Base-by-base conservation (phyloP, 495 filamentous ascomycete species). In the Chaetomium fimeti region DNA sequence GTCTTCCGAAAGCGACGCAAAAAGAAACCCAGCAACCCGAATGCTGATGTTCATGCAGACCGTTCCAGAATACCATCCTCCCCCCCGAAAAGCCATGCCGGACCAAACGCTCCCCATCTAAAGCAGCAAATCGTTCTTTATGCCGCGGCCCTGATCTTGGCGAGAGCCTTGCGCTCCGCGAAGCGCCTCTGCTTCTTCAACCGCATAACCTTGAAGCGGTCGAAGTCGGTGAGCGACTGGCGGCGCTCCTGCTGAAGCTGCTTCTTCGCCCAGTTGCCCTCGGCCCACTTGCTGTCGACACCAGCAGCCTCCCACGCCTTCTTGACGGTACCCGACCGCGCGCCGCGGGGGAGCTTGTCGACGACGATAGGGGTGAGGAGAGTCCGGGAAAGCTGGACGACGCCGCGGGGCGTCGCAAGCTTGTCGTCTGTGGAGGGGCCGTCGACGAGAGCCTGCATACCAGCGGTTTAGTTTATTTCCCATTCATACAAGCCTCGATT, bases 191-290 rank as follows among this genome's bases (percentile, higher is more conserved):
- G 93, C 88, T 98, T 98, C 87, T 89, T 92, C 82, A 97, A 83
- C 77, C 91, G 85, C 85, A 98, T 84, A 70, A 98, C 93, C 88
- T 98, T 97, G 91, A 98, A 99, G 75, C 94, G 88, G 85, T 99
- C 95, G 77, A 99, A 98, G 84, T 99, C 95, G 82, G 85, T 93
- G 66, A 99, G 84, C 71, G 88, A 87, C 80, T 86, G 88, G 83
- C 95, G 88, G 84, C 91, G 91, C 83, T 91, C 85, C 70, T 83
- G 83, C 79, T 87, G 84, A 68, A 85, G 85, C 75, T 89, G 86
- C 83, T 88, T 90, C 91, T 98, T 92, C 69, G 93, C 92, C 86
- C 88, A 95, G 76, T 83, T 82, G 82, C 84, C 91, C 80, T 90
- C 86, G 71, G 85, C 84, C 91, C 91, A 99, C 83, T 95, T 92